Base-by-base conservation (phyloP, 129 eudicot species). In the Helianthus tuberosus region DNA sequence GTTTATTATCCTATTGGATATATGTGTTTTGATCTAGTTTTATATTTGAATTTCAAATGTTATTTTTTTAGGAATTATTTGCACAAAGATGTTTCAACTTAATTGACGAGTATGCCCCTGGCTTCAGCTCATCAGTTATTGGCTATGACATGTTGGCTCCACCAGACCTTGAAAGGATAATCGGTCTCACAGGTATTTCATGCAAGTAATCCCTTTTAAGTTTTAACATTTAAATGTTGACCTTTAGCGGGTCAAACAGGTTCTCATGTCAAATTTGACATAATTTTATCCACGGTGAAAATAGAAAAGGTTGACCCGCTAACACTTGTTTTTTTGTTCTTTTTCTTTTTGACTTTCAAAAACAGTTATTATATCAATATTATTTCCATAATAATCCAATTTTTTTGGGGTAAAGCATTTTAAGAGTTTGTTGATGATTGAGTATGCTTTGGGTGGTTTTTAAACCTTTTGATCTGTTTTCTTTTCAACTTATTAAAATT, bases 141-240 rank as follows among this genome's bases (percentile, higher is more conserved):
- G 99, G 90, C 39, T 95, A 89, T 77, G 99, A 95, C 86, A 95
- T 95, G 99, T 83, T 95, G 87, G 81, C 99, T 72, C 99, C 99
- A 20, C 99, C 99, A 39, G 99, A 95, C 82, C 97, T 95, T 53
- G 99, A 95, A 83, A 88, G 86, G 75, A 92, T 79, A 81, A 84
- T 91, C 64, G 99, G 99, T 70, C 83, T 95, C 80, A 95, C 99
- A 79, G 99, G 99, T 94, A 81, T 25, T 74, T 16, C 23, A 50
- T 63, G 50, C 63, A 46, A 64, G n/a, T 46, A 67, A 43, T 27
- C 74, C 66, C 36, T 43, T 43, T 43, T 6, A 43, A 43, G 36
- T 65, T 51, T 73, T 10, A 25, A 44, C 68, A 44, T 55, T 11
- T 43, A 13, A 47, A 64, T 51, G 29, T 38, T 14, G 27, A 23